Conservation (phyloP, 257 asterid species). For the Fraxinus pennsylvanica region DNA sequence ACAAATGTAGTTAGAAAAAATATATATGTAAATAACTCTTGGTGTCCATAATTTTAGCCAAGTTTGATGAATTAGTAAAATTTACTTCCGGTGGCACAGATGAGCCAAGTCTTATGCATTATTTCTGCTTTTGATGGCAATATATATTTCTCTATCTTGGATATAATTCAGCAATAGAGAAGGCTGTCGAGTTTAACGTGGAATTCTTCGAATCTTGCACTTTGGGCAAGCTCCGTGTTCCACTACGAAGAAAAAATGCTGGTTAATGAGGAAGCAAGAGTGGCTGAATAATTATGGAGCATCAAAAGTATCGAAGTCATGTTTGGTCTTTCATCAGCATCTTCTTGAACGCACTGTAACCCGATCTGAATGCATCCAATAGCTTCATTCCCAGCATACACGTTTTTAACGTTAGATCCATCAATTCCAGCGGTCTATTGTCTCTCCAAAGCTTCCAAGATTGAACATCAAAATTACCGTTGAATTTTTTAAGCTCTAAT, state of each 20-base stretch:
- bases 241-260: neutral
- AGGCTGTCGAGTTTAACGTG: neutral
- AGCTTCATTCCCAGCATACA: neutral
- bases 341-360: neutral
- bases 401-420: neutral
- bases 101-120: no score
- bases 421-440: neutral
- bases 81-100: no score
- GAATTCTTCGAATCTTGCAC: neutral
- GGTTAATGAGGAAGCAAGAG: neutral
- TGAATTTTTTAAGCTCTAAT: no score
- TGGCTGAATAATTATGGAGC: neutral
- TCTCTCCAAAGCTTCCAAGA: slow-evolving; percentile 2
- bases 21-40: no score
- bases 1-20: no score
- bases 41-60: no score
- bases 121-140: no score
- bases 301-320: neutral
- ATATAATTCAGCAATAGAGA: neutral
- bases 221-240: neutral
- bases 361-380: neutral
- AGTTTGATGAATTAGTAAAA: no score
- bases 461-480: neutral
- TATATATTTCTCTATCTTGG: neutral
- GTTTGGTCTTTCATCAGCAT: neutral